These are phyloP conservation scores for Zychaea mexicana DNA, from an alignment of 371 early-diverging fungal species.

Conservation along the genomic window DNA sequence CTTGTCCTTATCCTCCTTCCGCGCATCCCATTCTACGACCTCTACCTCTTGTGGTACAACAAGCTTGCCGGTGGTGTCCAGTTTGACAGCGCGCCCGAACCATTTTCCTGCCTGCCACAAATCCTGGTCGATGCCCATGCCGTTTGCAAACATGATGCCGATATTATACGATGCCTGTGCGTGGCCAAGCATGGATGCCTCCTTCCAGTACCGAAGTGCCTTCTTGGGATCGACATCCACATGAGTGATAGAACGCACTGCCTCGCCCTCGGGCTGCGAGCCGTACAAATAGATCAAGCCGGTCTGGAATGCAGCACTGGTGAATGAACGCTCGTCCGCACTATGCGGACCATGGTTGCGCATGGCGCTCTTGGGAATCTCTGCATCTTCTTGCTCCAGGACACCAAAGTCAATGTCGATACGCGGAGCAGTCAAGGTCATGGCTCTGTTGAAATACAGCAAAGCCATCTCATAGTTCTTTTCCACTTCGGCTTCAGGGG, in stretches of 20 bases:
- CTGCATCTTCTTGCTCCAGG: conserved; percentile 23
- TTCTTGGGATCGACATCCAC: conserved; percentile 40
- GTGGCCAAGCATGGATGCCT: conserved; percentile 47
- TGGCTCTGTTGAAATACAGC: conserved; percentile 46
- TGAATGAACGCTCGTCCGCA: conserved; percentile 47
- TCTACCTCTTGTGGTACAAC: conserved; percentile 40
- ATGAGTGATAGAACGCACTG: conserved; percentile 30
- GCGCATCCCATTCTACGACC: conserved; percentile 46
- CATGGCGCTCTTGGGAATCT: conserved; percentile 32
- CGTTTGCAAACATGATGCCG: conserved; percentile 49
- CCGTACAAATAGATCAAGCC: conserved; percentile 53
- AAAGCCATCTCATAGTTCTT: conserved; percentile 47
- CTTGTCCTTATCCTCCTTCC: conserved; percentile 16
- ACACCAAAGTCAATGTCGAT: conserved; percentile 45
- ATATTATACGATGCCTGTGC: conserved; percentile 54
- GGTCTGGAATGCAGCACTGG: conserved; percentile 51
- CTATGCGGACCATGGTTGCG: conserved; percentile 46
- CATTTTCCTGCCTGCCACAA: conserved; percentile 45
- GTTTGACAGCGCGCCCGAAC: conserved; percentile 52
- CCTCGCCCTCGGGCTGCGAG: conserved; percentile 41
- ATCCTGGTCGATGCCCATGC: conserved; percentile 45
- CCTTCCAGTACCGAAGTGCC: conserved; percentile 53
- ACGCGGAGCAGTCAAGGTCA: conserved; percentile 47
- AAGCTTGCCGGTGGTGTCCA: conserved; percentile 43
- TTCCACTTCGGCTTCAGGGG: conserved; percentile 40